Evolutionary conservation across 2,329 filamentous ascomycete species (phyloP), one percentile per base, ranked within the genome.

Genomic region (Fusarium napiforme): DNA sequence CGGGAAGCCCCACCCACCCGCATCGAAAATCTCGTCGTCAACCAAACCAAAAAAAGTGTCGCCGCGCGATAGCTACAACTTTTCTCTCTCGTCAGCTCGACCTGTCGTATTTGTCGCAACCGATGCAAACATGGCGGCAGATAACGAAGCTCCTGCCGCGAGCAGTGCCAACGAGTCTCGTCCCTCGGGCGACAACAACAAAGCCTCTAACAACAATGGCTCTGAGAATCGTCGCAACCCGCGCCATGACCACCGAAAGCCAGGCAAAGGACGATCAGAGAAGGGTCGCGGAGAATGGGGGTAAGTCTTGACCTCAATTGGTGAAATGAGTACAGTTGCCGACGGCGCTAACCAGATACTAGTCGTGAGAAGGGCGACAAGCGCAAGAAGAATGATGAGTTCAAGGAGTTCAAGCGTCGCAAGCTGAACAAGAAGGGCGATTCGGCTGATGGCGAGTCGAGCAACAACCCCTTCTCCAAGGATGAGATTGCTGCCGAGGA

Each of bases 401-500:
- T 80, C 64, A 82, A 81, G 67, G 82, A 84, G 73, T 82, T 78
- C 61, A 85, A 85, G 78, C 83, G 83, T 55, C 80, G 82, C 64
- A 85, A 84, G 79, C 74, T 82, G 62, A 81, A 81, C 74, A 78
- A 79, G 67, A 68, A 81, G 45, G 82, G 82, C 72, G 80, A 82
- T 34, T 66, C 75, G n/a, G 73, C 79, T 30, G 76, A 80, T 39
- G 74, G 56, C 49, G 79, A 78, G 19, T 67, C 72, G 23, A 78
- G 75, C 70, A 79, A 75, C 56, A 89, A 89, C 65, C 84, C 86
- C 43, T 90, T 90, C 76, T 83, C 84, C 60, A 89, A 93, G 77
- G 94, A 96, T 73, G 95, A 98, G 83, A 96, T 98, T 75, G 93
- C 93, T 18, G 91, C 91, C 52, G 96, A 99, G 82, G 92, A 92